Evolutionary conservation across 1,284 basidiomycete species (phyloP), one percentile per base, ranked within the genome.

Genomic region (Puccinia horiana): DNA sequence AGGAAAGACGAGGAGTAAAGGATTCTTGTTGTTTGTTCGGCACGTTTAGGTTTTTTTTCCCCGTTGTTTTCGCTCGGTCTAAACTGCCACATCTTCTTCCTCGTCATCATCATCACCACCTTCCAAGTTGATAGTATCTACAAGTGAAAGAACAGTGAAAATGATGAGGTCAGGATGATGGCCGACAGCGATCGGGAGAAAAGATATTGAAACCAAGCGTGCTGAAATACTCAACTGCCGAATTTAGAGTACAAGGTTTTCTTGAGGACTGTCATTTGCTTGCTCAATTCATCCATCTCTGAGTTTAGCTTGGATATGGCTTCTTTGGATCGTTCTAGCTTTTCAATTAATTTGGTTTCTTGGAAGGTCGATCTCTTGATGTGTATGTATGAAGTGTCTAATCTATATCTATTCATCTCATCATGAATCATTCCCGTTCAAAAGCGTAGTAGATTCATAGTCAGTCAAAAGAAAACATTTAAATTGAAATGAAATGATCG

Each of bases 371-470:
- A 54, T 56, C 72, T 52, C 40, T 54, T 75, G 47, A 75, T 56
- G 35, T 75, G 72, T 11, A 75, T 52, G 40, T 56, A 75, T 54
- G 72, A 75, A 49, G 23, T 75, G 49, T 75, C 72, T 42, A 75
- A 75, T 56, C 56, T 75, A n/a, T 75, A 75, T 42, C 72, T 75
- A 26, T 70, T 44, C 16, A n/a, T 54, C 23, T 16, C 20, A n/a
- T 54, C 5, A 5, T n/a, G 12, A 54, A 54, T 16, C 5, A 4
- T 5, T 32, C 29, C 3, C 14, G 29, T 16, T 11, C 32, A 29
- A 20, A 67, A 32, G 2, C 12, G n/a, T 1, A n/a, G 23, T 11
- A 67, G 6, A 65, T 16, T 14, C 23, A 67, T 37, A 12, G 23
- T 5, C 14, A 67, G 32, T 40, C 20, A n/a, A 65, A 35, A 18